Base-by-base conservation (phyloP, 2,329 filamentous ascomycete species). In the Trichoderma sp. region DNA sequence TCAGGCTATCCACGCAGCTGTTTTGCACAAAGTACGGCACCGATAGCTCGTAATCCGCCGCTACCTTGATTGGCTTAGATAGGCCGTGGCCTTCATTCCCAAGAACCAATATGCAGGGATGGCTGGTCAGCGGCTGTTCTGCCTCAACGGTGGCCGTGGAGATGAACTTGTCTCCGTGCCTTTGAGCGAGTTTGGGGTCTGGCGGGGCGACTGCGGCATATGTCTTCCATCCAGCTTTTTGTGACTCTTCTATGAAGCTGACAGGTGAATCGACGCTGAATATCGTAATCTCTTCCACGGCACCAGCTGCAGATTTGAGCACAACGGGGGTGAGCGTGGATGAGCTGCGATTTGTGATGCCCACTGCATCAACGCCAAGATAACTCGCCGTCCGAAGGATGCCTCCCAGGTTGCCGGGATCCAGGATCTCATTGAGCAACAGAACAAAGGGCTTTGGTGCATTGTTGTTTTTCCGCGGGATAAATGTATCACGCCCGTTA, bases 341-440 rank as follows among this genome's bases (percentile, higher is more conserved):
- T 17, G 90, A 92, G 73, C 88, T 90, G 68, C 88, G 87, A 34
- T 86, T 89, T 3, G 92, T 92, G 65, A 97, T 88, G 2, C 89
- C 88, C 22, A 99, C 87, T 5, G 92, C 94, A 66, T 94, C 92
- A 6, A 92, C 90, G 25, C 94, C 94, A n/a, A 98, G 86, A 78
- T 95, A 98, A 74, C 92, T 91, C 2, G 93, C 93, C 6, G 92
- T 92, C 39, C 95, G 91, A 52, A 98, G 84, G 69, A 98, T 94
- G 25, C 90, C 93, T 50, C 95, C 95, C 1, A 98, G 82, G 75
- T 99, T 99, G 29, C 92, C 93, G 0, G 93, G 91, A 74, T 99
- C 94, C 10, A 93, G 80, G 42, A 96, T 89, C 64, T 90, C 87
- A 72, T 95, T 90, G 2, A 95, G 82, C 35, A 94, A 80, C 2